phyloP scores from a whole-genome alignment of 768 basidiomycete genomes.

The Mycena haematopus region DNA sequence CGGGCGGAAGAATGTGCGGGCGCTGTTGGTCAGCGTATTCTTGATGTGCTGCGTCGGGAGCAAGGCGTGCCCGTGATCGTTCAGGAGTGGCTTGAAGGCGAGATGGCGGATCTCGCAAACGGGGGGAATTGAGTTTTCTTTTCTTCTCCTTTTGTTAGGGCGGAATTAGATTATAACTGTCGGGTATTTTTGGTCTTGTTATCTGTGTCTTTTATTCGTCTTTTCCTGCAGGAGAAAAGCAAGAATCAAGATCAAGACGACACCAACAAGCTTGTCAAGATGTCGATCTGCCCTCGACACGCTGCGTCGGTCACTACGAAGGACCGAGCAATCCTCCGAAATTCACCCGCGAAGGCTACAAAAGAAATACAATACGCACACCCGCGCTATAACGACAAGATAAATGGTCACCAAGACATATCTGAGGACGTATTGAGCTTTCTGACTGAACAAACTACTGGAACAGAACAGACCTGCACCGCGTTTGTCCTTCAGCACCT shows the following conservation, averaged over 20 bases:
- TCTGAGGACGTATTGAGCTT: slow-evolving; percentile 31
- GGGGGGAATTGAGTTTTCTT: slow-evolving; percentile 14
- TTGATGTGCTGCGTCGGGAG: slow-evolving; percentile 52
- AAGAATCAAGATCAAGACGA: not conserved
- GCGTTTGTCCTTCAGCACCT: slow-evolving; percentile 56
- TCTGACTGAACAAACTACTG: not conserved
- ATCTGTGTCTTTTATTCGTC: slow-evolving; percentile 10
- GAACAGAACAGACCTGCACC: slow-evolving; percentile 30
- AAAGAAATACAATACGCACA: slow-evolving; percentile 15
- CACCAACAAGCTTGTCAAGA: not conserved
- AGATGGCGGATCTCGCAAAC: slow-evolving; percentile 38
- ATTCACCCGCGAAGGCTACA: not conserved
- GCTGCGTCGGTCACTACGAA: not conserved
- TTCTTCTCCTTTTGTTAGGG: slow-evolving; percentile 12
- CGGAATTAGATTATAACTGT: slow-evolving; percentile 12
- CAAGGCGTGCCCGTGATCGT: slow-evolving; percentile 42
- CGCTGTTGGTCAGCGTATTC: slow-evolving; percentile 61
- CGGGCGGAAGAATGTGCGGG: slow-evolving; percentile 77
- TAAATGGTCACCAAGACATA: slow-evolving; percentile 40
- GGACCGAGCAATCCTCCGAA: not conserved
- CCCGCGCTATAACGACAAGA: not conserved
- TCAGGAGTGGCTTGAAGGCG: slow-evolving; percentile 58
- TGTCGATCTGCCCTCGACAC: not conserved
- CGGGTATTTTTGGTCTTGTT: slow-evolving; percentile 14
- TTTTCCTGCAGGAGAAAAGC: not conserved